Conservation (phyloP, 805 yeast species). For the Pichia nakasei region DNA sequence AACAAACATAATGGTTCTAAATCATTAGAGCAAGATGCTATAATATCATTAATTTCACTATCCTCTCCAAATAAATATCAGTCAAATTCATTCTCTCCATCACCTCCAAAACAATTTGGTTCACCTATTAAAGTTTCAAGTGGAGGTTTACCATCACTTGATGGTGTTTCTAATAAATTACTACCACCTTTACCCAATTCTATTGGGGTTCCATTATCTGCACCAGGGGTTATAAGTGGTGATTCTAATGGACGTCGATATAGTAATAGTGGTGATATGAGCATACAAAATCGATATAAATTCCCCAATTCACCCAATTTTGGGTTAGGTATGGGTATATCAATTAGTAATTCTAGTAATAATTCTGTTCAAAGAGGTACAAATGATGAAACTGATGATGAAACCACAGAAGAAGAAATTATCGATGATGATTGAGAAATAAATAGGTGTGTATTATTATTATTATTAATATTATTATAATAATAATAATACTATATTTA, state of each 20-base stretch:
- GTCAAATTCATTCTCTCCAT: constrained; percentile 9
- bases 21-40: constrained; percentile 43
- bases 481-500: too few relatives aligned
- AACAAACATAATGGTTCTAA: neutral
- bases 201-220: constrained; percentile 1
- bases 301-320: constrained; percentile 2
- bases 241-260: neutral
- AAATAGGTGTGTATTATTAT: too few relatives aligned
- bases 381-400: constrained; percentile 6
- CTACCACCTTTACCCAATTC: constrained; percentile 4
- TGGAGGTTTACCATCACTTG: constrained; percentile 1
- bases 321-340: neutral
- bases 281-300: neutral
- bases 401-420: constrained; percentile 14
- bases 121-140: constrained; percentile 3
- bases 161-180: constrained; percentile 1
- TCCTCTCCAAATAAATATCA: constrained; percentile 36
- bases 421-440: constrained; percentile 15
- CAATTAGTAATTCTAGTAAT: neutral
- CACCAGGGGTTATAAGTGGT: constrained; percentile 1
- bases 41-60: constrained; percentile 45
- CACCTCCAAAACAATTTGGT: constrained; percentile 6
- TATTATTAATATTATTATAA: too few relatives aligned
- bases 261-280: neutral
- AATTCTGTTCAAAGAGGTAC: neutral